A percentile compares a stretch with the other conserved stretches of the same genome.
These are phyloP conservation scores for Coniferiporia weirii DNA, from an alignment of 1,284 basidiomycete species.

Conservation along the genomic window DNA sequence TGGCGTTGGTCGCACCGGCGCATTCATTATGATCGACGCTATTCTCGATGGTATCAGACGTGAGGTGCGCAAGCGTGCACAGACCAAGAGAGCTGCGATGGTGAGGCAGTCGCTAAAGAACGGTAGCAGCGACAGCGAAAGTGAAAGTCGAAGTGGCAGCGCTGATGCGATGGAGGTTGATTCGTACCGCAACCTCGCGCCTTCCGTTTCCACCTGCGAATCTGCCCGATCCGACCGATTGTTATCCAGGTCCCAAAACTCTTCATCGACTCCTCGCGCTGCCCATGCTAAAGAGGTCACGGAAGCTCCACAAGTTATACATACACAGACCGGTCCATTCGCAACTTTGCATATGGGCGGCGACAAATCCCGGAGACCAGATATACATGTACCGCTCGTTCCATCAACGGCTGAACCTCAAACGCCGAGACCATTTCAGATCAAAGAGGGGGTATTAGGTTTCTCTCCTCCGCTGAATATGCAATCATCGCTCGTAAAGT, in stretches of 20 bases:
- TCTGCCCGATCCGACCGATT: background rate
- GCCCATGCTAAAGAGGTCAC: background rate
- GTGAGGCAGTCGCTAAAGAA: constrained; percentile 10
- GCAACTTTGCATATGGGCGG: constrained; percentile 14
- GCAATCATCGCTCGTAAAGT: background rate
- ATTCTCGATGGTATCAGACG: constrained; percentile 72
- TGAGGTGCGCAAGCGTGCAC: constrained; percentile 42
- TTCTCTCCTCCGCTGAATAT: background rate
- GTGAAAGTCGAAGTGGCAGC: constrained; percentile 15
- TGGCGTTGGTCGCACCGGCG: constrained; percentile 88
- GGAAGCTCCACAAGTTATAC: background rate
- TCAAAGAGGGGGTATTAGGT: background rate
- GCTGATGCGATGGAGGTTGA: constrained; percentile 31
- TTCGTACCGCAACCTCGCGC: background rate
- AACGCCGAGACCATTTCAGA: background rate
- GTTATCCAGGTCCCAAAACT: background rate
- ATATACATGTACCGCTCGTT: constrained; percentile 15
- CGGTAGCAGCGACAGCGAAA: constrained; percentile 22
- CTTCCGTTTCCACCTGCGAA: background rate
- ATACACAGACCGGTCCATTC: constrained; percentile 2
- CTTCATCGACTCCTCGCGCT: background rate
- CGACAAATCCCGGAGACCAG: background rate
- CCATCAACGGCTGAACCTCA: background rate
- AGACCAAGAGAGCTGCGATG: constrained; percentile 29
- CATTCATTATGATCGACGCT: constrained; percentile 86